These are phyloP conservation scores for Jaltomata sinuosa DNA, from an alignment of 257 asterid species.

Conservation along the genomic window DNA sequence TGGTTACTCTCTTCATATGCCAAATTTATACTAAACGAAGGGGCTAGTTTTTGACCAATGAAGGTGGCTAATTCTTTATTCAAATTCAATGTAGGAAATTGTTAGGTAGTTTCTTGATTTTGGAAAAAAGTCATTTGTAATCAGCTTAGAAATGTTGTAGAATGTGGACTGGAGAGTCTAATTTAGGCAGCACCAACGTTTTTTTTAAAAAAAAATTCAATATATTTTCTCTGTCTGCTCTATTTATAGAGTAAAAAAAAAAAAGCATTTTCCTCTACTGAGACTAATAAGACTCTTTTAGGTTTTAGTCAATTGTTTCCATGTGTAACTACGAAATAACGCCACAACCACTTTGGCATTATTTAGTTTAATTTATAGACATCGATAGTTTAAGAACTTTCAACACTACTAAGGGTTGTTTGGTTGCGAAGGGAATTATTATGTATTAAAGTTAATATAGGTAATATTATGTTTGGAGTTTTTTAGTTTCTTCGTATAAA, in stretches of 20 bases:
- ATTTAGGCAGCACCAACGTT: conserved; percentile 12
- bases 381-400: no score
- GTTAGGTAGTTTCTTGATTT: conserved; percentile 19
- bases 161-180: conserved; percentile 17
- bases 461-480: no score
- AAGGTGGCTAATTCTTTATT: conserved; percentile 4
- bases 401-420: neutral
- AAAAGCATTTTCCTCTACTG: neutral
- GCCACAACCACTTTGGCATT: neutral
- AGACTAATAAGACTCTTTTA: neutral
- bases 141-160: conserved; percentile 1
- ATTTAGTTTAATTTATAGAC: no score
- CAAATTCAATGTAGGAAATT: conserved; percentile 22
- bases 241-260: neutral
- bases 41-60: neutral
- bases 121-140: neutral
- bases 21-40: neutral
- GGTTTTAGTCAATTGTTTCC: neutral
- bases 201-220: neutral
- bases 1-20: neutral
- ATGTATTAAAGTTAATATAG: no score
- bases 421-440: no score
- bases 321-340: neutral
- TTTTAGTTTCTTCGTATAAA: no score
- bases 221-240: neutral